Conservation (phyloP, 202 grass and related monocot species). For the Eragrostis tef region DNA sequence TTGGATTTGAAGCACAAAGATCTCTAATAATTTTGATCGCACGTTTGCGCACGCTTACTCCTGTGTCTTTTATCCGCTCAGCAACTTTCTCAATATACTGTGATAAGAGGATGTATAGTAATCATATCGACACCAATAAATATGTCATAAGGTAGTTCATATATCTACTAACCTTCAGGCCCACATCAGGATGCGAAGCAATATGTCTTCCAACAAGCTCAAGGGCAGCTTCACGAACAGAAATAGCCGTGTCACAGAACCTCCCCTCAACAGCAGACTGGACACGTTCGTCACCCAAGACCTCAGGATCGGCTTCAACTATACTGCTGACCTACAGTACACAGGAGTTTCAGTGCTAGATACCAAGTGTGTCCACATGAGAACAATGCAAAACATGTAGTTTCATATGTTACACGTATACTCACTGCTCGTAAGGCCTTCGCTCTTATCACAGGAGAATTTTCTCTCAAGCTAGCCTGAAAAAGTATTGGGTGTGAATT, state of each 20-base stretch:
- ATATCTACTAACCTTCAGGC: slow-evolving; percentile 75
- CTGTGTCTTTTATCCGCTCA: slow-evolving; percentile 96
- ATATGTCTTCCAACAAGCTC: slow-evolving; percentile 99
- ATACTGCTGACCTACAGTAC: slow-evolving; percentile 83
- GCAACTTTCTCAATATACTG: slow-evolving; percentile 99
- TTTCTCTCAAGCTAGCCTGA: slow-evolving; percentile 98
- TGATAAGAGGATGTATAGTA: slow-evolving; percentile 38
- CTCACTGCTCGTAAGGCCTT: slow-evolving; percentile 97
- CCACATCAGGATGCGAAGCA: slow-evolving; percentile 98
- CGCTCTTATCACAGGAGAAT: slow-evolving; percentile 95
- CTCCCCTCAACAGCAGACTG: slow-evolving; percentile 98
- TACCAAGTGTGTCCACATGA: slow-evolving; percentile 34
- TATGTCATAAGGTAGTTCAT: slow-evolving; percentile 42
- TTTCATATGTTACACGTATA: slow-evolving; percentile 40
- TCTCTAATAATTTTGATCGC: slow-evolving; percentile 98
- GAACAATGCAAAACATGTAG: slow-evolving; percentile 41
- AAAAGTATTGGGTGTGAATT: slow-evolving; percentile 48
- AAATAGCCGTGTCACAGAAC: slow-evolving; percentile 98
- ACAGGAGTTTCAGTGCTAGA: slow-evolving; percentile 38
- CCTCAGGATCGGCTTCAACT: slow-evolving; percentile 98
- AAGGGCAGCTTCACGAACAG: slow-evolving; percentile 99
- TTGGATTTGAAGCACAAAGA: slow-evolving; percentile 80
- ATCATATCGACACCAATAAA: slow-evolving; percentile 37
- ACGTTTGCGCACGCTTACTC: slow-evolving; percentile 97
- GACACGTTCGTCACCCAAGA: slow-evolving; percentile 90